Evolutionary conservation across 1,284 basidiomycete species (phyloP).

Genomic region (Sanghuangporus weigelae): DNA sequence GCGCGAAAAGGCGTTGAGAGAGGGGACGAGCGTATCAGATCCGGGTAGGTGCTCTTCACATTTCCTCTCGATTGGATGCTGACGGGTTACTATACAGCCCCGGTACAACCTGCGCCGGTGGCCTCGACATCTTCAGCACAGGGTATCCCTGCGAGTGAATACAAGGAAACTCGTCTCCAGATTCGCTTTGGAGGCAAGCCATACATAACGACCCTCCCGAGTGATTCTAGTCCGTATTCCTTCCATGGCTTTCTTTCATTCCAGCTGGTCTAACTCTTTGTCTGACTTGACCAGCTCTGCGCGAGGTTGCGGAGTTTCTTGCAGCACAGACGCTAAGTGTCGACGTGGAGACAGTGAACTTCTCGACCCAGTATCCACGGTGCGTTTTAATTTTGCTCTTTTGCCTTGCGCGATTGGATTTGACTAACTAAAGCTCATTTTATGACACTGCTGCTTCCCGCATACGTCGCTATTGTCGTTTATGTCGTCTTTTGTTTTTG

Average conservation of each 20-base stretch:
- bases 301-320: slow-evolving; percentile 82
- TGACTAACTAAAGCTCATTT: not conserved
- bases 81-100: slow-evolving; percentile 7
- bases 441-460: not conserved
- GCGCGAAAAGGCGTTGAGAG: slow-evolving; percentile 82
- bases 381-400: slow-evolving; percentile 28
- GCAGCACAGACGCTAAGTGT: slow-evolving; percentile 67
- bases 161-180: slow-evolving; percentile 80
- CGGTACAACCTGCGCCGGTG: slow-evolving; percentile 22
- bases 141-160: slow-evolving; percentile 68
- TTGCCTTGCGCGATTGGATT: not conserved
- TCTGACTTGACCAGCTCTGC: slow-evolving; percentile 49
- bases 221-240: slow-evolving; percentile 63
- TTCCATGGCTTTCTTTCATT: not conserved
- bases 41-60: slow-evolving; percentile 19
- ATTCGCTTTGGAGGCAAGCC: slow-evolving; percentile 81
- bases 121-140: slow-evolving; percentile 40
- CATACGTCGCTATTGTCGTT: not conserved
- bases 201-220: slow-evolving; percentile 73
- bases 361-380: slow-evolving; percentile 84
- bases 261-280: slow-evolving; percentile 1
- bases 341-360: slow-evolving; percentile 68
- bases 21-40: slow-evolving; percentile 44
- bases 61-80: slow-evolving; percentile 12
- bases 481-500: not conserved